Base-by-base conservation (phyloP, 768 basidiomycete genomes). In the Crucibulum laeve region DNA sequence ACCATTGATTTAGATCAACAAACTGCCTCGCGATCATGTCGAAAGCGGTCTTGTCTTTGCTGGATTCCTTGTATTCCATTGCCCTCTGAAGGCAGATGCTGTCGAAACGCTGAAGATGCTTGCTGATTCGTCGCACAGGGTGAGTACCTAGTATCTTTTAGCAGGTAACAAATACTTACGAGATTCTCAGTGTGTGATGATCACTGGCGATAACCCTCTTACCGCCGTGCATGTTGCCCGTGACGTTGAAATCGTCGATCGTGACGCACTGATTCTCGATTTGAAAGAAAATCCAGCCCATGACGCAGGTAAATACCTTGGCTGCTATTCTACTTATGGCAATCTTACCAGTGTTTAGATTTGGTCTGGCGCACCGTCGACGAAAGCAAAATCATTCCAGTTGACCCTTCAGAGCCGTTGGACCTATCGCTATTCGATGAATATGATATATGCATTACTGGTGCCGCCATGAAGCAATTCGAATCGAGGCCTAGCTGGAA, bases 21-120 rank as follows among this genome's bases (percentile, higher is more conserved):
- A 88, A 52, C 63, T 97, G n/a, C 66, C 81, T 28, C 75, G 96
- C 36, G 83, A 90, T 30, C 65, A 80, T 23, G 88, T 91, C 7
- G 96, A 99, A 64, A 81, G 79, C 46, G 59, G 67, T 1, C 73
- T 99, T 36, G 68, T 60, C 3, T 99, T 99, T 55, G 91, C 80
- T n/a, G 96, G 96, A 5, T 99, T 99, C 73, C 71, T 99, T 47
- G 92, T 99, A 17, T 99, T 99, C 81, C 94, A 97, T 58, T 98
- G 94, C 58, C 96, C 96, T 2, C 77, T 99, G 50, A 99, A 99
- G 65, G 64, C 80, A 13, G 96, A 99, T 60, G 96, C 96, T 1
- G 74, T 98, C 8, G 82, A 86, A 48, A 79, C 89, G 0, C 74
- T 99, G 45, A 91, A 88, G 64, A 95, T 95, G 91, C 72, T 99